These are phyloP conservation scores for Diplodia corticola DNA, from an alignment of 2,329 filamentous ascomycete species.

Conservation along the genomic window DNA sequence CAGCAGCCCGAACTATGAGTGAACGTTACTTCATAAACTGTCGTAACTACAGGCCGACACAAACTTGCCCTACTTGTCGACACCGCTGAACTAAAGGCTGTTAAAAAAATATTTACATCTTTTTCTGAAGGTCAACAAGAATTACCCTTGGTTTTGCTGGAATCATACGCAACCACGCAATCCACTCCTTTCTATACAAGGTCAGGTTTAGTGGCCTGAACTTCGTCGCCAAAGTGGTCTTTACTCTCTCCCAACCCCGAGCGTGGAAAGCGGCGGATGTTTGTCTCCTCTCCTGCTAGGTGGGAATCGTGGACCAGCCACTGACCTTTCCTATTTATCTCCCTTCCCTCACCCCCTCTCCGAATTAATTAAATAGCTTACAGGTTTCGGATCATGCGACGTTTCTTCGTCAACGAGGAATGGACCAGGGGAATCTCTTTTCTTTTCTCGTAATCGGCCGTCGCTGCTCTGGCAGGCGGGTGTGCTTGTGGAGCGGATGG, in stretches of 20 bases:
- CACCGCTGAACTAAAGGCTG: background rate
- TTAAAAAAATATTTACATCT: background rate
- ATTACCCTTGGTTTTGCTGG: background rate
- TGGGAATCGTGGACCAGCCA: background rate
- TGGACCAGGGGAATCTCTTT: background rate
- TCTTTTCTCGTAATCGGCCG: background rate
- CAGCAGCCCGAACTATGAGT: background rate
- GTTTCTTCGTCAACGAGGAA: background rate
- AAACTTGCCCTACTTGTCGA: background rate
- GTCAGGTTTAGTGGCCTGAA: no score
- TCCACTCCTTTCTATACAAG: background rate
- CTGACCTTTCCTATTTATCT: background rate
- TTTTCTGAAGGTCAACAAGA: background rate
- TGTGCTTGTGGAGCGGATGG: background rate
- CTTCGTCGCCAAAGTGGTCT: no score
- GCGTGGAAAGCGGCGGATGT: background rate
- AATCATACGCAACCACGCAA: background rate
- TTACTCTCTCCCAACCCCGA: background rate
- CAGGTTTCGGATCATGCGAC: background rate
- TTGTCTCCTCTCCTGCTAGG: background rate
- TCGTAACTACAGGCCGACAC: background rate
- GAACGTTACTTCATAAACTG: background rate
- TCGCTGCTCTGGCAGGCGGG: background rate
- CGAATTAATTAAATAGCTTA: background rate
- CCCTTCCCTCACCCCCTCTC: no score